phyloP scores from a whole-genome alignment of 768 basidiomycete species.

The Lactifluus subvellereus region DNA sequence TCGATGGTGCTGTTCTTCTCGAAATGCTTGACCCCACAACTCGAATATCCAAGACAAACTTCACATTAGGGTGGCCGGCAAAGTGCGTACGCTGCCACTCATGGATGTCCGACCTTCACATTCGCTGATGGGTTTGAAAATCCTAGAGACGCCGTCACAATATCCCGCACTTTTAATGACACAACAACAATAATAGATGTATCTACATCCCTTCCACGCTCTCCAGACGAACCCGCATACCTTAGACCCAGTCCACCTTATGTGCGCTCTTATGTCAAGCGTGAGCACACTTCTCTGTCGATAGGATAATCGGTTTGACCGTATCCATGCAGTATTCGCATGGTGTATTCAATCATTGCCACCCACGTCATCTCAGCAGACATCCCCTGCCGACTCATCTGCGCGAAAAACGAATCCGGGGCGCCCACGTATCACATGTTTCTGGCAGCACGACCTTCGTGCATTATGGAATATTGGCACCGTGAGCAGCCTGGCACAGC shows the following conservation, averaged over 20 bases:
- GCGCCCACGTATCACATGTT: constrained; percentile 78
- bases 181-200: constrained; percentile 81
- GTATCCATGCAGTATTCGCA: constrained; percentile 58
- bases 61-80: constrained; percentile 93
- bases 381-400: constrained; percentile 28
- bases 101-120: neutral
- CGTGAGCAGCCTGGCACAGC: constrained; percentile 59
- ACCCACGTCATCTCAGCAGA: constrained; percentile 32
- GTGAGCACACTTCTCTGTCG: constrained; percentile 38
- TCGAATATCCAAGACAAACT: constrained; percentile 84
- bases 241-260: constrained; percentile 88
- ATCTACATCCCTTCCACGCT: constrained; percentile 89
- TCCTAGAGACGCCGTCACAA: constrained; percentile 91
- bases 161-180: constrained; percentile 81
- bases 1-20: constrained; percentile 73
- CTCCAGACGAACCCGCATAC: constrained; percentile 85
- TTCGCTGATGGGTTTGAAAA: constrained; percentile 35
- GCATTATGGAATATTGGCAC: constrained; percentile 78
- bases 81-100: constrained; percentile 51
- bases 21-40: constrained; percentile 86
- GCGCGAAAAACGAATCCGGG: constrained; percentile 23
- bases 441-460: constrained; percentile 93
- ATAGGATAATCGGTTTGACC: constrained; percentile 8
- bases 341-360: constrained; percentile 82
- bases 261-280: constrained; percentile 78